phyloP scores from a whole-genome alignment of 1,284 basidiomycete species.

The Abortiporus biennis region DNA sequence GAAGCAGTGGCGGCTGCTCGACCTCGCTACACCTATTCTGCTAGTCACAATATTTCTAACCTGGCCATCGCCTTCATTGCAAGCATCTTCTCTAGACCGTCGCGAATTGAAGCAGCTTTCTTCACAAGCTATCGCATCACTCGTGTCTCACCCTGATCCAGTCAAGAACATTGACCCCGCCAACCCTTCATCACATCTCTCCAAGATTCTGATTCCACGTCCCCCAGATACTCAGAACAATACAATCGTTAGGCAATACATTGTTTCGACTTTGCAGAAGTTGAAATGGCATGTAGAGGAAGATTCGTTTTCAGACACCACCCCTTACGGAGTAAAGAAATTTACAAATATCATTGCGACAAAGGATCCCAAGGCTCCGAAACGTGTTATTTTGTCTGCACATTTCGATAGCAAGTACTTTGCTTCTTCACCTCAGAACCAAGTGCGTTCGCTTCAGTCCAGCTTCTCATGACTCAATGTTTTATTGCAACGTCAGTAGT shows the following conservation, averaged over 20 bases:
- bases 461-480: slow-evolving; percentile 7
- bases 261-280: slow-evolving; percentile 59
- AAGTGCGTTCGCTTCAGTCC: slow-evolving; percentile 39
- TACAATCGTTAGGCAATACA: slow-evolving; percentile 75
- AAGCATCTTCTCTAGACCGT: slow-evolving; percentile 18
- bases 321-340: slow-evolving; percentile 75
- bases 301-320: slow-evolving; percentile 74
- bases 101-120: slow-evolving; percentile 43
- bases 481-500: slow-evolving; percentile 53
- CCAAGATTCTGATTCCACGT: slow-evolving; percentile 78
- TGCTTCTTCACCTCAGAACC: slow-evolving; percentile 59
- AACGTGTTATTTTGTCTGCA: slow-evolving; percentile 84
- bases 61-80: slow-evolving; percentile 5
- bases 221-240: slow-evolving; percentile 70
- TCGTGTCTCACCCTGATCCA: slow-evolving; percentile 56
- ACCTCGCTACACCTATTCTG: slow-evolving; percentile 1
- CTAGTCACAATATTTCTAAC: slow-evolving; percentile 2
- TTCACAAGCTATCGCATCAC: slow-evolving; percentile 39
- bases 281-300: slow-evolving; percentile 85
- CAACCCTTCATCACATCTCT: slow-evolving; percentile 68
- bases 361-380: slow-evolving; percentile 80
- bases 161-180: slow-evolving; percentile 58
- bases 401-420: slow-evolving; percentile 98
- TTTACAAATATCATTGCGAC: slow-evolving; percentile 96
- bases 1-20: not conserved